Conservation (phyloP, 257 asterid genomes). For the Henckelia pumila region DNA sequence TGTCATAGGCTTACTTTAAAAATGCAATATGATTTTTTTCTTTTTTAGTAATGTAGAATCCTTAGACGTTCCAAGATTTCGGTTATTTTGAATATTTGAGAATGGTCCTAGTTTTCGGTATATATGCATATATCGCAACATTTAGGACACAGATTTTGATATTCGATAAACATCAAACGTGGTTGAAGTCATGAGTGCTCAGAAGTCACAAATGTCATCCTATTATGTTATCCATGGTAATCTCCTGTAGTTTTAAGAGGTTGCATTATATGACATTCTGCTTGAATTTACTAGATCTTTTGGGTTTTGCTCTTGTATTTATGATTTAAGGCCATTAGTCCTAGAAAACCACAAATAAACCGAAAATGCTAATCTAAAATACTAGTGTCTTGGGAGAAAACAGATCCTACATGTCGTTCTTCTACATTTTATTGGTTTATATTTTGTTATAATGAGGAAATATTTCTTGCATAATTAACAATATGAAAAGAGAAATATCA, state of each 20-base stretch:
- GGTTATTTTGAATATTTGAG: background rate
- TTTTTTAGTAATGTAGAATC: too few species aligned
- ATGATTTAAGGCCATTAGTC: background rate
- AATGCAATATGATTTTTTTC: too few species aligned
- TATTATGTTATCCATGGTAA: background rate
- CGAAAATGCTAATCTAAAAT: background rate
- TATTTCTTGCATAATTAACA: too few species aligned
- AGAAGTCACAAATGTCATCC: background rate
- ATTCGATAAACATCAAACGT: background rate
- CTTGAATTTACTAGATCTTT: background rate
- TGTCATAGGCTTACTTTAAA: too few species aligned
- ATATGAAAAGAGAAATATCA: too few species aligned
- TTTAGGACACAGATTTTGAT: background rate
- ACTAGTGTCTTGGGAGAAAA: background rate
- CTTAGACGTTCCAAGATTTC: too few species aligned
- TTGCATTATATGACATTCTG: background rate
- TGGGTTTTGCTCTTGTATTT: conserved; percentile 1
- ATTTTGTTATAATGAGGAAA: too few species aligned
- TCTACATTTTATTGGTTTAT: too few species aligned
- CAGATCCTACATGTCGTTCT: background rate
- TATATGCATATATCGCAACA: background rate
- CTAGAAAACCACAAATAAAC: background rate
- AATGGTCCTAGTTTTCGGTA: background rate
- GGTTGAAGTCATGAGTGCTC: background rate
- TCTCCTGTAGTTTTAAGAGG: background rate